phyloP scores from a whole-genome alignment of 176 grass and related monocot genomes.

The Cenchrus americanus region DNA sequence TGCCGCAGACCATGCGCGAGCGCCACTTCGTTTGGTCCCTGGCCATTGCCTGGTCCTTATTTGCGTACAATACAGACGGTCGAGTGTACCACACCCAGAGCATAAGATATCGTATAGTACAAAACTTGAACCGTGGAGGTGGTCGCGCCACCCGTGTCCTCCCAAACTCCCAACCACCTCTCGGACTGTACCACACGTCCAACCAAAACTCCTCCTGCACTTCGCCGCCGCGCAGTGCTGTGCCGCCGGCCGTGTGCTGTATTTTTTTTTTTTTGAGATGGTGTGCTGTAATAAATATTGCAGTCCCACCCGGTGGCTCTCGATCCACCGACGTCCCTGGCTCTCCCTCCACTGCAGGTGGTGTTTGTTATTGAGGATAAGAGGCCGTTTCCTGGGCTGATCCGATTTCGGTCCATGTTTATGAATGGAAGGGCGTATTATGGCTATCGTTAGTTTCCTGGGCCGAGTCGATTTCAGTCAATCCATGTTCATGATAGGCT shows the following conservation, averaged over 20 bases:
- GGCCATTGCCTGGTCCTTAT: not conserved
- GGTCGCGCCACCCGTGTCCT: not conserved
- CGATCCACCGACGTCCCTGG: too few relatives aligned
- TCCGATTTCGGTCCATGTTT: not conserved
- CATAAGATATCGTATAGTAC: not conserved
- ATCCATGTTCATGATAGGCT: too few relatives aligned
- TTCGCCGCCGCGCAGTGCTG: not conserved
- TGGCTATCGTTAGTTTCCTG: not conserved
- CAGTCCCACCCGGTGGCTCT: too few relatives aligned
- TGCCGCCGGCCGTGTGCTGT: too few relatives aligned
- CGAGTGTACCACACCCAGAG: not conserved
- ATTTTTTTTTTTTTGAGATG: too few relatives aligned
- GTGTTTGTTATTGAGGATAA: not conserved
- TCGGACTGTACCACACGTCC: not conserved
- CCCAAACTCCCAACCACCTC: not conserved
- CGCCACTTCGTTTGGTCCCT: not conserved
- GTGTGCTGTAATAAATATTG: too few relatives aligned
- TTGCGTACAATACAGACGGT: not conserved
- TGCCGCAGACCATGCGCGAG: not conserved
- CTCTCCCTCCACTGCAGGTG: too few relatives aligned
- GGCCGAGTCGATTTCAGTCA: too few relatives aligned
- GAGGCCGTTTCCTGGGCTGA: not conserved
- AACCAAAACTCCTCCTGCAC: not conserved
- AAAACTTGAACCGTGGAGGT: not conserved
- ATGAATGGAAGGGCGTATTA: too few relatives aligned